Evolutionary conservation across 1,284 basidiomycete genomes (phyloP).

Genomic region (Leccinum laetum): DNA sequence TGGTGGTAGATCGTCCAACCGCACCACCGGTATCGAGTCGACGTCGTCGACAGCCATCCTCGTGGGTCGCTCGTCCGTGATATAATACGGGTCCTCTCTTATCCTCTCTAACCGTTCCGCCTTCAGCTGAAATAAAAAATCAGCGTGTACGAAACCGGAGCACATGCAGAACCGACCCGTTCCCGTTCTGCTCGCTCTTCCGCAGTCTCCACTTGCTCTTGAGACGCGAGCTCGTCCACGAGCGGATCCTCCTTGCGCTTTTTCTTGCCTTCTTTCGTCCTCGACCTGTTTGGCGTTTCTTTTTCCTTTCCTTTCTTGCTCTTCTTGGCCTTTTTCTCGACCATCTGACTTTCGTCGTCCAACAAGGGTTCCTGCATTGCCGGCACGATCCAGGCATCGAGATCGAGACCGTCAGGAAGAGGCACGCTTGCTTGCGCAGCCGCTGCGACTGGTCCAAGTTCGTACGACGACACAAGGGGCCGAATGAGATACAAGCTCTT

Average conservation of each 20-base stretch:
- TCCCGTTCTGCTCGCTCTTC: slow-evolving; percentile 61
- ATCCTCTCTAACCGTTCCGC: slow-evolving; percentile 70
- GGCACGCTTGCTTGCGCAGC: slow-evolving; percentile 82
- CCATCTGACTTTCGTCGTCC: slow-evolving; percentile 30
- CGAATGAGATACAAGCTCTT: slow-evolving; percentile 81
- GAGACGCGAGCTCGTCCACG: slow-evolving; percentile 26
- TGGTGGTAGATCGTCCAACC: slow-evolving; percentile 68
- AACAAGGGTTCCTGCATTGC: slow-evolving; percentile 47
- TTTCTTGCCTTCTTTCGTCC: slow-evolving; percentile 32
- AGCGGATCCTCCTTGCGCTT: slow-evolving; percentile 34
- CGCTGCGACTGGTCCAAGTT: slow-evolving; percentile 84
- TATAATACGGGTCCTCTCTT: slow-evolving; percentile 88
- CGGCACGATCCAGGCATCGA: slow-evolving; percentile 84
- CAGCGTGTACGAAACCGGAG: background rate
- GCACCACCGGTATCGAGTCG: slow-evolving; percentile 85
- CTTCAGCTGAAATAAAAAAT: slow-evolving; percentile 47
- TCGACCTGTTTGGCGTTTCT: slow-evolving; percentile 35
- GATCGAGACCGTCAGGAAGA: slow-evolving; percentile 82
- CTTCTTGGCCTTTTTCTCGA: slow-evolving; percentile 39
- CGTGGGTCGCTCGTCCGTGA: slow-evolving; percentile 60
- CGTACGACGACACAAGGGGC: slow-evolving; percentile 79
- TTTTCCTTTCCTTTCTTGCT: slow-evolving; percentile 54
- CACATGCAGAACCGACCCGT: slow-evolving; percentile 41
- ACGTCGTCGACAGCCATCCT: slow-evolving; percentile 58
- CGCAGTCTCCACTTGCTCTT: slow-evolving; percentile 47